Conservation (phyloP, 257 asterid species). For the Cynanchum wilfordii region DNA sequence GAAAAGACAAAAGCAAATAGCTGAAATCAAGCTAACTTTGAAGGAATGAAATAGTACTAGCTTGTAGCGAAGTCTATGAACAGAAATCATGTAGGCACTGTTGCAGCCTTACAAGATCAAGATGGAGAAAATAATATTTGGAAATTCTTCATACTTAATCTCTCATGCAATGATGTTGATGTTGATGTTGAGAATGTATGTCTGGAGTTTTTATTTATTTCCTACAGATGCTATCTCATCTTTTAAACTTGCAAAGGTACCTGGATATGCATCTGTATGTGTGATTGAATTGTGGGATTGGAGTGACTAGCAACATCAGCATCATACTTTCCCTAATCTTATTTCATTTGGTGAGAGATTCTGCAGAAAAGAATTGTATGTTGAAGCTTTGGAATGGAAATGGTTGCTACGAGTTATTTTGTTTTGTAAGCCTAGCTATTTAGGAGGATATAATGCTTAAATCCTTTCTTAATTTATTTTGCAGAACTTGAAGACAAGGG, state of each 20-base stretch:
- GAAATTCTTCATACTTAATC: neutral
- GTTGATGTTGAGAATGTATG: neutral
- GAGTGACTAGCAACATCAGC: neutral
- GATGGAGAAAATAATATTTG: neutral
- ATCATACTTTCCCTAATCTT: neutral
- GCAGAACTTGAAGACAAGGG: slow-evolving; percentile 65
- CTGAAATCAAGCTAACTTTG: neutral
- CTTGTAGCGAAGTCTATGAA: neutral
- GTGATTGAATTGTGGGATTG: neutral
- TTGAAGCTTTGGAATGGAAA: neutral
- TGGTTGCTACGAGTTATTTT: neutral
- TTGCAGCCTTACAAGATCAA: neutral
- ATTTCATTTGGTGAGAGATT: neutral
- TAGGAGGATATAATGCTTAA: neutral
- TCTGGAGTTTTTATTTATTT: neutral
- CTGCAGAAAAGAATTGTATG: neutral
- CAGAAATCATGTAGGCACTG: neutral
- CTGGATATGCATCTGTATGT: neutral
- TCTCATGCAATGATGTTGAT: neutral
- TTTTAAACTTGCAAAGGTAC: neutral
- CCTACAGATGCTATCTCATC: neutral
- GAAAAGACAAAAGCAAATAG: neutral
- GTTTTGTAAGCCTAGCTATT: neutral
- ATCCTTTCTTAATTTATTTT: neutral
- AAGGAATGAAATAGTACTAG: neutral